Evolutionary conservation across 2,329 filamentous ascomycete species (phyloP), one percentile per base, ranked within the genome.

Genomic region (Cercospora zeina): DNA sequence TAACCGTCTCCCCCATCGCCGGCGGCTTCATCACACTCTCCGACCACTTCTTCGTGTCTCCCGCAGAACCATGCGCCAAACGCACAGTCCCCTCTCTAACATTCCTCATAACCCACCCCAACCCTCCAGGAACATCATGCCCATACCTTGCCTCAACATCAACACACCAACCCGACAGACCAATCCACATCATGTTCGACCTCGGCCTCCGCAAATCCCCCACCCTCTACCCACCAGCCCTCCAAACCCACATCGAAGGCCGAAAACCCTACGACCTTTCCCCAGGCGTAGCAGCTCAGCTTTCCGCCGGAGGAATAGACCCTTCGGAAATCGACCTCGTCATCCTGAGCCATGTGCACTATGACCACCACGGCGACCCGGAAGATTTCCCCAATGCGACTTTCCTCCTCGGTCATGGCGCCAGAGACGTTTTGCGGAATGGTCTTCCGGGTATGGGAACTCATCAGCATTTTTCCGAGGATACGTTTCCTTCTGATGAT

Each of bases 311-410:
- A 4, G 76, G 75, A 1, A 57, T 81, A 1, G 62, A 71, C 4
- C 73, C 77, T 1, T 62, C 62, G 8, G 72, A 75, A 7, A 71
- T 80, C 13, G 70, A 80, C 58, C 70, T 73, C 5, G 74, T 82
- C 4, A 73, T 85, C 7, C 70, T 84, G 1, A 82, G 79, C 65
- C 84, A 86, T 62, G 72, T 73, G 1, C 83, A 86, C 67, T 85
- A 82, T 77, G 83, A 86, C 66, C 84, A 86, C 64, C 76, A 82
- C 37, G 84, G 83, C n/a, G 83, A 81, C 4, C 81, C 83, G 0
- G 72, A 75, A 1, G 82, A 85, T 66, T 86, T 84, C 65, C 63
- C 76, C 0, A 71, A 74, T 11, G 76, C 82, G 0, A 74, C 75
- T 2, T 84, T 86, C 65, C 66, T 82, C 3, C 79, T 85, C 9